These are phyloP conservation scores for Bonia amplexicaulis DNA, from an alignment of 176 grass and related monocot species.

Conservation along the genomic window DNA sequence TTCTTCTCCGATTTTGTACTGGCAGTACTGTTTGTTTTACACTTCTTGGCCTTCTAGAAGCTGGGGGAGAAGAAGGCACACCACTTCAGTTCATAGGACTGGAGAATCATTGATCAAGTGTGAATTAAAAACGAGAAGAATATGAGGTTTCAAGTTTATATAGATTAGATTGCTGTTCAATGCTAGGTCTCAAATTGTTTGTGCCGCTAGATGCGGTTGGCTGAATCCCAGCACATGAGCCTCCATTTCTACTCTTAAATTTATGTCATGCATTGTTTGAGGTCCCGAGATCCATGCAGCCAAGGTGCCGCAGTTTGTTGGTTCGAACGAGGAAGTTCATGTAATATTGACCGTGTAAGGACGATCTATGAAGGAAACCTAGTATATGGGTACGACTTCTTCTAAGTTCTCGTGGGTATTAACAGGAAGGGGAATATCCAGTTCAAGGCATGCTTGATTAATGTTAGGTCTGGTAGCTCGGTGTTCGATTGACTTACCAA, in stretches of 20 bases:
- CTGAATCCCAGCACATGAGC: neutral
- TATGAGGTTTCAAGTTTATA: neutral
- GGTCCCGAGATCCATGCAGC: neutral
- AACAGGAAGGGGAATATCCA: neutral
- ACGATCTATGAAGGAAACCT: neutral
- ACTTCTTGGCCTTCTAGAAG: slow-evolving; percentile 30
- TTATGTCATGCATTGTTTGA: neutral
- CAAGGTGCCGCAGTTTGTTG: neutral
- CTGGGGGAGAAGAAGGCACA: neutral
- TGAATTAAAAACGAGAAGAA: slow-evolving; percentile 23
- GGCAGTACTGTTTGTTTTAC: neutral
- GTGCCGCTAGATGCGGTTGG: neutral
- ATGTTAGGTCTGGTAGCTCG: slow-evolving; percentile 35
- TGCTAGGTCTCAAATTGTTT: neutral
- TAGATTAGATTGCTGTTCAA: neutral
- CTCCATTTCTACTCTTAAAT: neutral
- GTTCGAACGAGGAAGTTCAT: neutral
- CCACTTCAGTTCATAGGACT: neutral
- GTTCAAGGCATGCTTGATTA: slow-evolving; percentile 12
- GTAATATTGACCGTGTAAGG: neutral
- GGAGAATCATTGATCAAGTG: neutral
- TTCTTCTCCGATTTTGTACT: slow-evolving; percentile 27
- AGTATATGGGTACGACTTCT: neutral
- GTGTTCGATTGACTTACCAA: slow-evolving; percentile 29
- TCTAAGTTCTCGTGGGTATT: neutral